Base-by-base conservation (phyloP, 2,329 filamentous ascomycete genomes). In the Bipolaris bicolor region DNA sequence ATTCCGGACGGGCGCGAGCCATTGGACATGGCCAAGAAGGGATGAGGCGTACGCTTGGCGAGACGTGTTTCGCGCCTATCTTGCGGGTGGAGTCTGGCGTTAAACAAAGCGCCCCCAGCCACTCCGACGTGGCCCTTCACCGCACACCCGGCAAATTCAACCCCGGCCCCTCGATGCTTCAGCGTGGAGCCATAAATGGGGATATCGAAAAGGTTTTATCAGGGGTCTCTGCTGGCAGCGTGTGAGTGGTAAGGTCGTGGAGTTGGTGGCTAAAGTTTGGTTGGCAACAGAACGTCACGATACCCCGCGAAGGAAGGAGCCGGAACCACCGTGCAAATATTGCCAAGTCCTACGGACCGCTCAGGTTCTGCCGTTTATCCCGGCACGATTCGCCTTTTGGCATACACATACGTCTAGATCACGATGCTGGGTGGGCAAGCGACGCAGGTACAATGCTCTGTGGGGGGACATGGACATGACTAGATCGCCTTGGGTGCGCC, bases 41-140 rank as follows among this genome's bases (percentile, higher is more conserved):
- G 11, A 16, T 46, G 45, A 52, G 57, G 48, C 54, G 57, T 47
- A 29, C 3, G 26, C 52, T 52, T 58, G 51, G 41, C 55, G 13
- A 37, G 4, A 29, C 34, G 16, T 49, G 29, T 54, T 39, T 26
- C 36, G 55, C 40, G 51, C 36, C 13, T 45, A 37, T 29, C 31
- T 53, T 34, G 40, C 37, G 49, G 22, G 49, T 45, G 20, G 40
- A 52, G 40, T 44, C 11, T 31, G 24, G 56, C 47, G 47, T 49
- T 39, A 45, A 45, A 43, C 41, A 33, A 40, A 58, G 59, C 51
- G 51, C 37, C 59, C 59, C 49, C 49, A 59, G 53, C 53, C 60
- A 55, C 56, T 34, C 29, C 50, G 41, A 41, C 40, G 40, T 40
- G 49, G 40, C 26, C 47, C 39, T 44, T 37, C 20, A 40, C 49